Evolutionary conservation across 2,329 filamentous ascomycete species (phyloP).

Genomic region (Didymella glomerata): DNA sequence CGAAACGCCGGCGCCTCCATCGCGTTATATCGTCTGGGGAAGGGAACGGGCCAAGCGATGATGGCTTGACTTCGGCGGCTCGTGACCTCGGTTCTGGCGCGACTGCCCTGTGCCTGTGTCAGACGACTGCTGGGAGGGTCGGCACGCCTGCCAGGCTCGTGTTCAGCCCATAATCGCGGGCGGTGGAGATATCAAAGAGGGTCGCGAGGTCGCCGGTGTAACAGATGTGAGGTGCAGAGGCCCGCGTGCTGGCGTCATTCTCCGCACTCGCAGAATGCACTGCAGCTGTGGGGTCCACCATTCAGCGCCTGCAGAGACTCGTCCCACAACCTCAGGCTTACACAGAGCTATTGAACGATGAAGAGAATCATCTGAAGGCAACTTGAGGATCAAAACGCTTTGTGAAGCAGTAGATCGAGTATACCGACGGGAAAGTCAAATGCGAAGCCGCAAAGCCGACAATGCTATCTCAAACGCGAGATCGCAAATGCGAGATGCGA

Average conservation of each 20-base stretch:
- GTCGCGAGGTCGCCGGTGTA: constrained; percentile 24
- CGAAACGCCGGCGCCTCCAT: constrained; percentile 30
- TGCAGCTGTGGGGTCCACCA: constrained; percentile 14
- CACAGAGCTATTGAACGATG: not conserved
- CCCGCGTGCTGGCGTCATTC: constrained; percentile 32
- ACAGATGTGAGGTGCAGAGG: constrained; percentile 19
- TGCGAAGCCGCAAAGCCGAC: not conserved
- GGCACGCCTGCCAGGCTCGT: constrained; percentile 26
- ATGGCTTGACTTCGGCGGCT: constrained; percentile 35
- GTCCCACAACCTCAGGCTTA: not conserved
- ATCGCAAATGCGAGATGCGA: not conserved
- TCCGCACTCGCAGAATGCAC: constrained; percentile 4
- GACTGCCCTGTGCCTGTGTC: constrained; percentile 26
- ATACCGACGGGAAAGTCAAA: not conserved
- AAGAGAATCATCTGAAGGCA: not conserved
- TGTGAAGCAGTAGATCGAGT: not conserved
- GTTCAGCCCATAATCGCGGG: constrained; percentile 18
- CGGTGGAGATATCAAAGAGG: constrained; percentile 21
- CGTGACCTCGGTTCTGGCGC: constrained; percentile 38
- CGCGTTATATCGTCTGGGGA: constrained; percentile 36
- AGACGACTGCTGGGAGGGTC: constrained; percentile 28
- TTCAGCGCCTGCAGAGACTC: constrained; percentile 5
- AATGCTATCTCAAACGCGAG: not conserved
- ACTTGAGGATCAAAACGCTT: too few species aligned
- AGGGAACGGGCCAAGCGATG: constrained; percentile 34